Evolutionary conservation across 768 basidiomycete species (phyloP), one percentile per base, ranked within the genome.

Genomic region (Cantharellus anzutake): DNA sequence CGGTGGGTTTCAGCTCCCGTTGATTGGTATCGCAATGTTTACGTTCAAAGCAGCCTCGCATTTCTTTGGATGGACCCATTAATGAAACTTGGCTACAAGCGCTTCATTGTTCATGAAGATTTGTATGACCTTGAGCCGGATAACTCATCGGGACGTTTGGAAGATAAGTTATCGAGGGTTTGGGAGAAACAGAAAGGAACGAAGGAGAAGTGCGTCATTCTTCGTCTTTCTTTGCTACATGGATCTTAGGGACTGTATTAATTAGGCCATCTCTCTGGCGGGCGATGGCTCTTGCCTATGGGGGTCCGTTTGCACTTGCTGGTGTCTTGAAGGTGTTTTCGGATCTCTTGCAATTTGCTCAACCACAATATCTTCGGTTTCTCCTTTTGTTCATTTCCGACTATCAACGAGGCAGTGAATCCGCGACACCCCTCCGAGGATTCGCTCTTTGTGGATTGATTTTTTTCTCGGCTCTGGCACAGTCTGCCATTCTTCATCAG

Each of bases 31-130:
- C 52, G 41, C 50, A 40, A 5, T 56, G 4, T 35, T 56, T 39
- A 53, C 41, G 20, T 59, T 44, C 58, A 3, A 37, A 11, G 53
- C 38, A 60, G 67, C 14, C 61, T 75, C 76, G 82, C 81, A 0
- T 98, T 97, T 67, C 71, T 74, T 0, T 98, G 91, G 91, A 78
- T 97, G 74, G 88, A 86, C 1, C 77, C 78, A 0, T 76, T 91
- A 16, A 78, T 92, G 80, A 75, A 73, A 29, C 59, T 57, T 5
- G 86, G 86, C 39, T 75, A 77, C 0, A 68, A 71, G 3, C 71
- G 78, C 58, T 81, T 78, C 67, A 82, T 97, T 60, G 84, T 84
- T 0, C 90, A 94, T 68, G 77, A 83, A 38, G 94, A 98, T 66
- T 76, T 97, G 34, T 90, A 90, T 50, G 76, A 81, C 0, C 73